phyloP scores from a whole-genome alignment of 257 asterid species.

The Eucommia ulmoides region DNA sequence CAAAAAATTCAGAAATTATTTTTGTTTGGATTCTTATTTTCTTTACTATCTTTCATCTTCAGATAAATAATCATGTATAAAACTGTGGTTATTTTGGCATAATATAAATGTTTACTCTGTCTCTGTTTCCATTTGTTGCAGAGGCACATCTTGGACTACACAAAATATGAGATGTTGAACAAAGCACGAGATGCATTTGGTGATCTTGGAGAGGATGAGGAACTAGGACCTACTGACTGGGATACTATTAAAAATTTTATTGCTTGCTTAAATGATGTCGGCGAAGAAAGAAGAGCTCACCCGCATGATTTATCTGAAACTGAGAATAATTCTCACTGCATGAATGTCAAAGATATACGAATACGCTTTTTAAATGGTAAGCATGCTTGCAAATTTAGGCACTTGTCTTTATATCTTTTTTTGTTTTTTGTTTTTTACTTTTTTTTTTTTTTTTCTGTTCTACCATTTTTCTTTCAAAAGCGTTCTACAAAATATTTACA shows the following conservation, averaged over 20 bases:
- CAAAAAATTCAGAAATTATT: too few relatives aligned
- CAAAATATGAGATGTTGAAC: slow-evolving; percentile 87
- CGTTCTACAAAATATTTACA: not conserved
- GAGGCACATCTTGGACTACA: slow-evolving; percentile 33
- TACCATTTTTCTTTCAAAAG: too few relatives aligned
- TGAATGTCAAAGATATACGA: slow-evolving; percentile 72
- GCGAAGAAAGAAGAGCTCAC: slow-evolving; percentile 40
- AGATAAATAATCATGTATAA: too few relatives aligned
- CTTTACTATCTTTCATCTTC: too few relatives aligned
- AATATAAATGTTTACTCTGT: not conserved
- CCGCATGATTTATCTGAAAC: slow-evolving; percentile 53
- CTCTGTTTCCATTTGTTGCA: not conserved
- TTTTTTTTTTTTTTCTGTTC: too few relatives aligned
- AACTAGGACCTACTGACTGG: slow-evolving; percentile 97
- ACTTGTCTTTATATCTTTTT: too few relatives aligned
- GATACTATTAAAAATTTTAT: slow-evolving; percentile 65
- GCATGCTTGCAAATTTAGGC: too few relatives aligned
- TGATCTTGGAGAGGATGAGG: slow-evolving; percentile 94
- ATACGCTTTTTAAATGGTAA: slow-evolving; percentile 83
- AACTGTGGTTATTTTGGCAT: too few relatives aligned
- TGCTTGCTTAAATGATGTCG: slow-evolving; percentile 54
- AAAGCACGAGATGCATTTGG: slow-evolving; percentile 88
- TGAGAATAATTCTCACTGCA: slow-evolving; percentile 29
- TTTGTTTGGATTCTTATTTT: too few relatives aligned
- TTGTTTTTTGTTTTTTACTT: too few relatives aligned